Evolutionary conservation across 352 stramenopile species (phyloP).

Genomic region (Globisporangium apiculatum): DNA sequence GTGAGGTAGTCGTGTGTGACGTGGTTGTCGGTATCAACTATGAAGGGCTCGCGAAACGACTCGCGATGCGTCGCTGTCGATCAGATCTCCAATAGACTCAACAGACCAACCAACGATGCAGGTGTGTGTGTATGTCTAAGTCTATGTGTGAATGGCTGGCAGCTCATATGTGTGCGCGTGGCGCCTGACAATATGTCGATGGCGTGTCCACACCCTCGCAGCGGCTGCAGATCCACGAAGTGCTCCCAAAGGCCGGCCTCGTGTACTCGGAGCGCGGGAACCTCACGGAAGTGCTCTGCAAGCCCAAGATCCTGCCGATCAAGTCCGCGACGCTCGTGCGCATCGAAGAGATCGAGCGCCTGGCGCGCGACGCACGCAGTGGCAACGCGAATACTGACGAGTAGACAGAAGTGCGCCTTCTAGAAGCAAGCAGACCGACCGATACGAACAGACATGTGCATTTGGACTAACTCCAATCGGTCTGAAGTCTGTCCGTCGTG

Average conservation of each 20-base stretch:
- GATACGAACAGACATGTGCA: no score
- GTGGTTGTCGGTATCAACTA: no score
- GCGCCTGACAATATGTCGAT: neutral
- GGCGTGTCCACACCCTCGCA: slow-evolving; percentile 10
- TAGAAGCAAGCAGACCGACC: no score
- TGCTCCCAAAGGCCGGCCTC: slow-evolving; percentile 81
- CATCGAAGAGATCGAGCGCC: slow-evolving; percentile 83
- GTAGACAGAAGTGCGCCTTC: neutral
- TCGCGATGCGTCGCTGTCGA: no score
- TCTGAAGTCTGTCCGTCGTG: no score
- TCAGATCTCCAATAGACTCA: no score
- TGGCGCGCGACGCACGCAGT: slow-evolving; percentile 32
- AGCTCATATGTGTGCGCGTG: neutral
- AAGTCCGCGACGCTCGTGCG: slow-evolving; percentile 79
- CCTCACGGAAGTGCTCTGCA: slow-evolving; percentile 81
- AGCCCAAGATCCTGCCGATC: slow-evolving; percentile 88
- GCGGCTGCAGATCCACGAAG: slow-evolving; percentile 76
- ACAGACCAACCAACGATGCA: neutral
- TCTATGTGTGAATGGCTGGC: no score
- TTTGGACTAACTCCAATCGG: no score
- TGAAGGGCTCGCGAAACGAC: no score
- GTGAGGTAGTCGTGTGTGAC: no score
- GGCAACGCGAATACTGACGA: slow-evolving; percentile 2
- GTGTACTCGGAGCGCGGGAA: slow-evolving; percentile 87
- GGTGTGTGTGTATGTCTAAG: neutral